phyloP scores from a whole-genome alignment of 2,329 filamentous ascomycete genomes.

The Dactylellina haptotyla region DNA sequence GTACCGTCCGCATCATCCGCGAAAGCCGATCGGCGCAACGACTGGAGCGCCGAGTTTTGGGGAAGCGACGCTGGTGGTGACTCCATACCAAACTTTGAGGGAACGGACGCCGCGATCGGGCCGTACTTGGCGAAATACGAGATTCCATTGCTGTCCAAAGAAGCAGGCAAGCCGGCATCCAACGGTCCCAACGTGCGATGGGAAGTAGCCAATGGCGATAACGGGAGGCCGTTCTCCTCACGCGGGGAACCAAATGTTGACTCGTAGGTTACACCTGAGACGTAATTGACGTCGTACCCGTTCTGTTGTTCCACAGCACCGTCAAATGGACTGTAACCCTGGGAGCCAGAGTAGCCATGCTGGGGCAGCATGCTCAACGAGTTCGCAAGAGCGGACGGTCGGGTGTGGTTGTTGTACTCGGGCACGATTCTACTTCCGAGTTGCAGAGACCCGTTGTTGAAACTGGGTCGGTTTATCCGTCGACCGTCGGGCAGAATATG shows the following conservation, averaged over 20 bases:
- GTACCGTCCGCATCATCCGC: conserved; percentile 67
- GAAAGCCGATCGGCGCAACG: conserved; percentile 74
- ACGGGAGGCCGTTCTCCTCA: conserved; percentile 78
- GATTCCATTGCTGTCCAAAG: conserved; percentile 94
- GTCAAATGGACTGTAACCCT: conserved; percentile 64
- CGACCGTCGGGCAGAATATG: conserved; percentile 94
- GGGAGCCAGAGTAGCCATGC: conserved; percentile 64
- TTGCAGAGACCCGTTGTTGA: conserved; percentile 67
- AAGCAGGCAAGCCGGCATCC: conserved; percentile 90
- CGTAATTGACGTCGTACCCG: conserved; percentile 64
- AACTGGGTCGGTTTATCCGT: conserved; percentile 79
- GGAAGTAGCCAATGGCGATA: conserved; percentile 77
- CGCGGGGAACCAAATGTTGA: conserved; percentile 84
- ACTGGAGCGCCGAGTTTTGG: conserved; percentile 66
- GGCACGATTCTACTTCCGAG: conserved; percentile 76
- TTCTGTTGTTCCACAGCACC: conserved; percentile 70
- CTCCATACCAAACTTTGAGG: conserved; percentile 88
- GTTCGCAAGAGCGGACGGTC: conserved; percentile 78
- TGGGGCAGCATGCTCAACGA: conserved; percentile 69
- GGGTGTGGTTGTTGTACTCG: conserved; percentile 70
- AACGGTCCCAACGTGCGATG: conserved; percentile 77
- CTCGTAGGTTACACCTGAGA: conserved; percentile 59
- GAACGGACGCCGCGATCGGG: conserved; percentile 90
- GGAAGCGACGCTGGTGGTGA: conserved; percentile 80
- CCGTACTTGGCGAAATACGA: conserved; percentile 90